Conservation (phyloP, 1,284 basidiomycete genomes). For the Mixia osmundae region DNA sequence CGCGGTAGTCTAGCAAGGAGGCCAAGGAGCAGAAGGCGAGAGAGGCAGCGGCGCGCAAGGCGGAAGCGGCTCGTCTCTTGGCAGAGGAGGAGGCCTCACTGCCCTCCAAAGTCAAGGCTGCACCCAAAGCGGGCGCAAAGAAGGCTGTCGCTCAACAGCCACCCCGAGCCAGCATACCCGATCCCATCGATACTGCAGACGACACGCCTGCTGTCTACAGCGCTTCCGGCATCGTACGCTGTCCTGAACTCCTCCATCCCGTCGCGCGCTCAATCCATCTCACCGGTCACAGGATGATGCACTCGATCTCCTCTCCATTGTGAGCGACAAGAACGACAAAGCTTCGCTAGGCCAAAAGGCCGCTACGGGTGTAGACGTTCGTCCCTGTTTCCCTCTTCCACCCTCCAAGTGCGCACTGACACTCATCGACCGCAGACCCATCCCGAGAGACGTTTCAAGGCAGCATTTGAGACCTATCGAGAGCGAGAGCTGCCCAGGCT, state of each 20-base stretch:
- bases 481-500: constrained; percentile 62
- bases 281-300: constrained; percentile 39
- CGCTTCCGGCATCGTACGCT: constrained; percentile 30
- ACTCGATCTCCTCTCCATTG: constrained; percentile 64
- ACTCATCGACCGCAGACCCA: constrained; percentile 34
- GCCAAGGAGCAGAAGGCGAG: constrained; percentile 18
- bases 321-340: constrained; percentile 79
- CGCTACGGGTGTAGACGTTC: constrained; percentile 11
- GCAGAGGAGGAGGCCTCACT: constrained; percentile 61
- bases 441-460: constrained; percentile 87
- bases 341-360: constrained; percentile 34
- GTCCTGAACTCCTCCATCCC: constrained; percentile 16
- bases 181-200: constrained; percentile 17
- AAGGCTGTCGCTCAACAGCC: constrained; percentile 25
- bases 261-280: constrained; percentile 6
- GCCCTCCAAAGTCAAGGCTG: constrained; percentile 39
- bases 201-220: constrained; percentile 8
- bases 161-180: constrained; percentile 1
- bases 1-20: constrained; percentile 50
- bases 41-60: constrained; percentile 27
- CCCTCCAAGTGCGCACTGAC: background rate
- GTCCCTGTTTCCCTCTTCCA: background rate
- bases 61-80: constrained; percentile 26
- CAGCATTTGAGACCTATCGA: constrained; percentile 75
- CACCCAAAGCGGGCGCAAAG: constrained; percentile 38